Evolutionary conservation across 176 grass and related monocot genomes (phyloP).

Genomic region (Canna indica): DNA sequence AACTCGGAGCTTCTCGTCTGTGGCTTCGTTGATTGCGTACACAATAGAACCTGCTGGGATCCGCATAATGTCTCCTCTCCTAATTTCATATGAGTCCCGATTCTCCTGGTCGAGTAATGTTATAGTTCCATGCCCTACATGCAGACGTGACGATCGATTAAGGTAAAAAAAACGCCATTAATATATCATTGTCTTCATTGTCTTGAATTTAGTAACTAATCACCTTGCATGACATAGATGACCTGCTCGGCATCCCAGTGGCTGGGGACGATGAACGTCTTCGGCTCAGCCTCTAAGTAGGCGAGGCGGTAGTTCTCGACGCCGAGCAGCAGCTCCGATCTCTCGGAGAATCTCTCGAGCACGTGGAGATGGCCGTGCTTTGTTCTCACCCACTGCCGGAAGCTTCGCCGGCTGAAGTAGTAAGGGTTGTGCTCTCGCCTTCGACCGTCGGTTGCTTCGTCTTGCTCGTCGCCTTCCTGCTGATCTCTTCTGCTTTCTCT

Average conservation of each 20-base stretch:
- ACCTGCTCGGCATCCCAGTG: conserved; percentile 62
- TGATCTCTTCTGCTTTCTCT: too few species aligned
- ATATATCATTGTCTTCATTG: too few species aligned
- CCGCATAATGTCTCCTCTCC: conserved; percentile 46
- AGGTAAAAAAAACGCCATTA: too few species aligned
- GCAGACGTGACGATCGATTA: too few species aligned
- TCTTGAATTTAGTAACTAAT: too few species aligned
- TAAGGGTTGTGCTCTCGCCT: not conserved
- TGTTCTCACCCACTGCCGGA: conserved; percentile 23
- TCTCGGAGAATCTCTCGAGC: conserved; percentile 37
- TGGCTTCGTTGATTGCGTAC: conserved; percentile 54
- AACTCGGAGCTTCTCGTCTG: conserved; percentile 34
- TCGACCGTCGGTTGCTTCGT: not conserved
- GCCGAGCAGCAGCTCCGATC: conserved; percentile 33
- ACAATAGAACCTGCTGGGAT: conserved; percentile 53
- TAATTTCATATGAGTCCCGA: conserved; percentile 44
- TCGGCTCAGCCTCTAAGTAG: conserved; percentile 37
- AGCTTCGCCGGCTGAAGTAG: conserved; percentile 18
- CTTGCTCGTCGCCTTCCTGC: not conserved
- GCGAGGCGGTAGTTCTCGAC: conserved; percentile 50
- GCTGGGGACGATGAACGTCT: conserved; percentile 60
- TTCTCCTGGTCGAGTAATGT: conserved; percentile 26
- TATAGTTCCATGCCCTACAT: conserved; percentile 38
- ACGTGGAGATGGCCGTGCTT: conserved; percentile 39
- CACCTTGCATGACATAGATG: conserved; percentile 45